Base-by-base conservation (phyloP, 805 yeast genomes). In the Saccharomycopsis sp. region DNA sequence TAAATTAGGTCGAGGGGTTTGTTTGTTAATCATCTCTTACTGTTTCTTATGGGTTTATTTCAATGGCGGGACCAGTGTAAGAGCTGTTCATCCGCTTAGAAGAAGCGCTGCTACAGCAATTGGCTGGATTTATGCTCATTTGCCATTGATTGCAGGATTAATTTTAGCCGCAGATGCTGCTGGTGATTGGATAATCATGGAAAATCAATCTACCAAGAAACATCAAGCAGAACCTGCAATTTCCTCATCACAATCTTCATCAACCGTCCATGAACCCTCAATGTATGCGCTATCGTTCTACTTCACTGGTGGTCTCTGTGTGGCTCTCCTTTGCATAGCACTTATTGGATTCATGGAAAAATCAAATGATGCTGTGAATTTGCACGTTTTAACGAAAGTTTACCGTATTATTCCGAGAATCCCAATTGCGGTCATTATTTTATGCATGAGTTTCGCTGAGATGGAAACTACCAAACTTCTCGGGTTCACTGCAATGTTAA, bases 121-220 rank as follows among this genome's bases (percentile, higher is more conserved):
- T 24, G 1, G 52, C 1, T 79, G 72, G 72, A 58, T 72, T 3
- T 65, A 66, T 48, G 38, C 59, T 6, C 85, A 79, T 53, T 50
- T 77, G 29, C 77, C 80, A 0, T 58, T 76, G 34, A 67, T 75
- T 40, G 78, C 74, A 0, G 56, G 74, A 1, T 56, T 78, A 41
- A 67, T 77, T 26, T 62, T 77, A 26, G 71, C 77, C 23, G 84
- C 82, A 1, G 82, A 77, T 60, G 70, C 81, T 2, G 79, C 74
- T 16, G 75, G 74, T 1, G 77, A 74, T 20, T 54, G 77, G 43
- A 59, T 67, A 9, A 53, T 58, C 19, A 38, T 61, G 16, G 65
- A 63, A 20, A 59, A 53, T 11, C 53, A 44, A 11, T 54, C 57
- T 24, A 47, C 63, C 11, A 43, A 38, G 14, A 45, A 45, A 35